Percentiles rank a stretch among this genome's conserved stretches.
Conservation (phyloP, 805 yeast genomes). For the Isabelozyma gotoi region DNA sequence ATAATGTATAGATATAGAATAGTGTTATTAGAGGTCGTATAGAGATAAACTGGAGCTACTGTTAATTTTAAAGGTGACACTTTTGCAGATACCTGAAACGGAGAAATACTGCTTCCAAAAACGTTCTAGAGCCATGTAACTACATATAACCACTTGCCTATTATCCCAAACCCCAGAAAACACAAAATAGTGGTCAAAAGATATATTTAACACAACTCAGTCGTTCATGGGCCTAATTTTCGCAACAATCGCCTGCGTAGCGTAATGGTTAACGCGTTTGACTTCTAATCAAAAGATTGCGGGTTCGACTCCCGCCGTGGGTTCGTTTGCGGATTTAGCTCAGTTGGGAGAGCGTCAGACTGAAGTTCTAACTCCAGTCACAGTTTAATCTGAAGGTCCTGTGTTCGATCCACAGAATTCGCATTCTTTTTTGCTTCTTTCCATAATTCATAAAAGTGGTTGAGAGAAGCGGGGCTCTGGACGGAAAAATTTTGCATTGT, state of each 20-base stretch:
- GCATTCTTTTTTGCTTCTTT: constrained; percentile 44
- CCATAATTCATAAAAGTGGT: too few relatives aligned
- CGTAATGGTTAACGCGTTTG: constrained; percentile 70
- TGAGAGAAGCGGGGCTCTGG: too few relatives aligned
- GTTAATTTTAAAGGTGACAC: too few relatives aligned
- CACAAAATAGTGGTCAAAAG: not conserved
- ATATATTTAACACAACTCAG: not conserved
- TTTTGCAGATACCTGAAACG: too few relatives aligned
- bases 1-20: too few relatives aligned
- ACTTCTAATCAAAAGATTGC: constrained; percentile 66
- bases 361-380: constrained; percentile 24
- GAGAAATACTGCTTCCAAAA: too few relatives aligned
- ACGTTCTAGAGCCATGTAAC: too few relatives aligned
- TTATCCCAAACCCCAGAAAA: too few relatives aligned
- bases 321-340: constrained; percentile 36
- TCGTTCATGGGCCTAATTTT: not conserved
- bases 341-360: constrained; percentile 31
- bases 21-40: too few relatives aligned
- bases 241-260: constrained; percentile 47
- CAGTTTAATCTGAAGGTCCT: constrained; percentile 72
- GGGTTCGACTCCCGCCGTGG: constrained; percentile 61
- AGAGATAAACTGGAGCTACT: too few relatives aligned
- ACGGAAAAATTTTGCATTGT: constrained; percentile 1
- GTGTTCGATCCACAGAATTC: constrained; percentile 84
- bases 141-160: too few relatives aligned